Percentiles rank a stretch among this genome's conserved stretches.
Conservation (phyloP, 495 filamentous ascomycete species). For the Penicillium longicatenatum region DNA sequence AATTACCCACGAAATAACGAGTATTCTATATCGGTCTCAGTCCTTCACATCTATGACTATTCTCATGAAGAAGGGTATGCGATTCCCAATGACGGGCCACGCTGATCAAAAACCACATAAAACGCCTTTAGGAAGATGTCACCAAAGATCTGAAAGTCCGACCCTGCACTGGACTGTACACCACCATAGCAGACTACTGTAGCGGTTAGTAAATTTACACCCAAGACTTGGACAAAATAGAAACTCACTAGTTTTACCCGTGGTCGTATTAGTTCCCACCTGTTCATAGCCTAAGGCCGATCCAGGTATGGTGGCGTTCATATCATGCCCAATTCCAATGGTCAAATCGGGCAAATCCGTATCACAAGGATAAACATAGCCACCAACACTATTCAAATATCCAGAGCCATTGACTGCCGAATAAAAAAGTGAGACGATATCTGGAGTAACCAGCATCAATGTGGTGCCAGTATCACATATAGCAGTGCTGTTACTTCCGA, state of each 20-base stretch:
- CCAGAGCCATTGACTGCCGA: slow-evolving; percentile 57
- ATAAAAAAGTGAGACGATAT: slow-evolving; percentile 65
- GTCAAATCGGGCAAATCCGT: slow-evolving; percentile 63
- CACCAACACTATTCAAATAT: slow-evolving; percentile 50
- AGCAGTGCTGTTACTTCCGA: slow-evolving; percentile 38
- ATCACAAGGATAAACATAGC: slow-evolving; percentile 68
- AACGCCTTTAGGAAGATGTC: slow-evolving; percentile 79
- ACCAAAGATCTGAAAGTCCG: slow-evolving; percentile 69
- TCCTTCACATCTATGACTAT: not conserved
- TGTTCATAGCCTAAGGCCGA: slow-evolving; percentile 65
- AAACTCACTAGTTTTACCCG: slow-evolving; percentile 41
- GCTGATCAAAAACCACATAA: slow-evolving; percentile 74
- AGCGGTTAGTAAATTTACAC: slow-evolving; percentile 47
- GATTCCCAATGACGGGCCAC: slow-evolving; percentile 48
- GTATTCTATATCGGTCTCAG: too few species aligned
- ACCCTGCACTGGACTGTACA: slow-evolving; percentile 61
- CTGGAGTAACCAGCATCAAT: slow-evolving; percentile 66
- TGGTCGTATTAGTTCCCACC: slow-evolving; percentile 48
- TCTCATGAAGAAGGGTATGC: slow-evolving; percentile 24
- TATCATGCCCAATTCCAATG: slow-evolving; percentile 61
- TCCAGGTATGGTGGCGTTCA: slow-evolving; percentile 64
- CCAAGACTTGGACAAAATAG: slow-evolving; percentile 1
- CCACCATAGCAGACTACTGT: slow-evolving; percentile 68
- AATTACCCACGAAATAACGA: too few species aligned
- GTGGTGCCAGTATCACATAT: slow-evolving; percentile 77